Conservation (phyloP, 331 rosid species). For the Pyracantha coccinea region DNA sequence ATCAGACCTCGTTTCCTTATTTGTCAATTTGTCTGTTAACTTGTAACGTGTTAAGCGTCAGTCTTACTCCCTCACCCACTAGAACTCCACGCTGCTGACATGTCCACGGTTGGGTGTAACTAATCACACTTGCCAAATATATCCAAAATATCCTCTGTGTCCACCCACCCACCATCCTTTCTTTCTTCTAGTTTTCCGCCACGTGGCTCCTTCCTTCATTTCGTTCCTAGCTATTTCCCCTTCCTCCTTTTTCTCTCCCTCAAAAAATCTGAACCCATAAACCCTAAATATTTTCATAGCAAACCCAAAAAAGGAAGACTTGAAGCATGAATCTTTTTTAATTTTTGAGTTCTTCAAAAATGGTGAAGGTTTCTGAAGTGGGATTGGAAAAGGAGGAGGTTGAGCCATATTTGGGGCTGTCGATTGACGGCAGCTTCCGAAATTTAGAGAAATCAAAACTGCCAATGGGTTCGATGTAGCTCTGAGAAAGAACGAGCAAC, state of each 20-base stretch:
- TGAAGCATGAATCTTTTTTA: neutral
- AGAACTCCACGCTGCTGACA: too few relatives aligned
- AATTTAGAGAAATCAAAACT: slow-evolving; percentile 15
- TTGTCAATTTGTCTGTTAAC: too few relatives aligned
- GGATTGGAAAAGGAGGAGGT: slow-evolving; percentile 20
- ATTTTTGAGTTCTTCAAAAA: neutral
- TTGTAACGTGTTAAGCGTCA: too few relatives aligned
- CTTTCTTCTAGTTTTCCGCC: slow-evolving; percentile 16
- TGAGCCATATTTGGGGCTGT: slow-evolving; percentile 50
- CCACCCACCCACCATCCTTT: slow-evolving; percentile 10
- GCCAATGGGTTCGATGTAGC: neutral
- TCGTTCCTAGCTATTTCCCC: neutral
- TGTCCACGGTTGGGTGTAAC: neutral
- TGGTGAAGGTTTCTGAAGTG: slow-evolving; percentile 28
- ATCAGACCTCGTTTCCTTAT: too few relatives aligned
- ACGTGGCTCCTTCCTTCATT: slow-evolving; percentile 9
- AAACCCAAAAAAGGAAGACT: too few relatives aligned
- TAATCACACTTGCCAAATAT: slow-evolving; percentile 4
- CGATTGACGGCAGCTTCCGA: slow-evolving; percentile 44
- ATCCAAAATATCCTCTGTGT: slow-evolving; percentile 22
- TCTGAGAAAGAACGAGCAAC: neutral
- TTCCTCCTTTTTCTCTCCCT: neutral
- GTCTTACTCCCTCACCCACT: too few relatives aligned
- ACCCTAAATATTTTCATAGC: neutral
- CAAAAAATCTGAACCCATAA: slow-evolving; percentile 5